phyloP scores from a whole-genome alignment of 306 rosid species.

The Leucaena leucocephala region DNA sequence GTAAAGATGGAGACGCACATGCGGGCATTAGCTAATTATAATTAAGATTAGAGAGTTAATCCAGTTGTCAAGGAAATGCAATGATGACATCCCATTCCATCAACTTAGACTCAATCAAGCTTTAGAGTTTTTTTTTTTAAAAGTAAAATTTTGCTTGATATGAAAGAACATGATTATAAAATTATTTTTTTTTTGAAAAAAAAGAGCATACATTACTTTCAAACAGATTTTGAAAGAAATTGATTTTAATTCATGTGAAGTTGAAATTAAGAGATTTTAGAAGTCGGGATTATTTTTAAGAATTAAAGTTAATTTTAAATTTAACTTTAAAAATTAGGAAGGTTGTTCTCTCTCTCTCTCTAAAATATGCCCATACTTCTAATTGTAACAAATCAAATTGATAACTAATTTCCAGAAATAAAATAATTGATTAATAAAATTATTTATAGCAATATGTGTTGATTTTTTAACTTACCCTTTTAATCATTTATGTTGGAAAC shows the following conservation, averaged over 20 bases:
- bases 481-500: too few species aligned
- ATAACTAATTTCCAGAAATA: too few species aligned
- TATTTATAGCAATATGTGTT: too few species aligned
- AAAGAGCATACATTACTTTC: not conserved
- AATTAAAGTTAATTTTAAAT: not conserved
- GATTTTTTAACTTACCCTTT: too few species aligned
- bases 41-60: constrained; percentile 25
- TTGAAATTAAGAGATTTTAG: not conserved
- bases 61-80: constrained; percentile 24
- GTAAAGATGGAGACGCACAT: constrained; percentile 49
- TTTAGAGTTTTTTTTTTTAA: not conserved
- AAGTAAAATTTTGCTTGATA: not conserved
- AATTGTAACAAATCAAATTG: too few species aligned
- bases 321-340: not conserved
- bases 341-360: not conserved
- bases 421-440: too few species aligned
- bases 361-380: too few species aligned
- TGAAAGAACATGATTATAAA: constrained; percentile 30
- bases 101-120: not conserved
- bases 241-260: not conserved
- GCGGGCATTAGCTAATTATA: constrained; percentile 48
- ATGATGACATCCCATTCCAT: not conserved
- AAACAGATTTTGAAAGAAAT: not conserved
- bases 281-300: not conserved
- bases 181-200: not conserved